phyloP scores from a whole-genome alignment of 257 asterid genomes.

The Penstemon barbatus region DNA sequence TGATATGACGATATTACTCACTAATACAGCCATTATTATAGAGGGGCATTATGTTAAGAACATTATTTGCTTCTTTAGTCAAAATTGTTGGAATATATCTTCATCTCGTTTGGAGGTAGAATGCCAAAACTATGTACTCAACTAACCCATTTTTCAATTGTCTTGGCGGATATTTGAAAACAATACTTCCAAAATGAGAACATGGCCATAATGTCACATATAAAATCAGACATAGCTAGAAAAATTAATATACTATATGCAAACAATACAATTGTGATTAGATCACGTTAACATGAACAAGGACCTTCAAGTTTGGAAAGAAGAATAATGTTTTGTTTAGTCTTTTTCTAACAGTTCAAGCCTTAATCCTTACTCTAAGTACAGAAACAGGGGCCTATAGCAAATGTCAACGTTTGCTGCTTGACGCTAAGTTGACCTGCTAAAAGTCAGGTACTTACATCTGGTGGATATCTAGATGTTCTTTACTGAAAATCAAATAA shows the following conservation, averaged over 20 bases:
- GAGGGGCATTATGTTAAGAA: neutral
- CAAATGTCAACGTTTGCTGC: constrained; percentile 36
- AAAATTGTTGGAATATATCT: too few species aligned
- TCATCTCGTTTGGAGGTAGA: too few species aligned
- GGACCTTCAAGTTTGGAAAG: neutral
- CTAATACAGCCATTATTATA: neutral
- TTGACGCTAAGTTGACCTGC: constrained; percentile 27
- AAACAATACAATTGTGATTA: too few species aligned
- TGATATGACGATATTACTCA: neutral
- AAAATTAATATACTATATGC: too few species aligned
- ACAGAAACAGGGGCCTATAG: neutral
- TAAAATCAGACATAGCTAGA: too few species aligned
- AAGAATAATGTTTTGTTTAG: neutral
- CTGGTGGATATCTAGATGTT: neutral
- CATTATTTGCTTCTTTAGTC: too few species aligned
- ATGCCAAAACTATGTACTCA: too few species aligned
- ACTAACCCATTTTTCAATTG: too few species aligned
- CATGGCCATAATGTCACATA: too few species aligned
- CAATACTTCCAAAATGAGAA: too few species aligned
- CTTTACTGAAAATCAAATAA: constrained; percentile 24
- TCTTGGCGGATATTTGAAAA: too few species aligned
- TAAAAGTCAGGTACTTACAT: constrained; percentile 5
- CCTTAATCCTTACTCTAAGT: neutral
- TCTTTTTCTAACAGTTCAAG: neutral
- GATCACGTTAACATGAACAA: too few species aligned